Evolutionary conservation across 176 grass and related monocot genomes (phyloP), one percentile per base, ranked within the genome.

Genomic region (Phyllostachys edulis): DNA sequence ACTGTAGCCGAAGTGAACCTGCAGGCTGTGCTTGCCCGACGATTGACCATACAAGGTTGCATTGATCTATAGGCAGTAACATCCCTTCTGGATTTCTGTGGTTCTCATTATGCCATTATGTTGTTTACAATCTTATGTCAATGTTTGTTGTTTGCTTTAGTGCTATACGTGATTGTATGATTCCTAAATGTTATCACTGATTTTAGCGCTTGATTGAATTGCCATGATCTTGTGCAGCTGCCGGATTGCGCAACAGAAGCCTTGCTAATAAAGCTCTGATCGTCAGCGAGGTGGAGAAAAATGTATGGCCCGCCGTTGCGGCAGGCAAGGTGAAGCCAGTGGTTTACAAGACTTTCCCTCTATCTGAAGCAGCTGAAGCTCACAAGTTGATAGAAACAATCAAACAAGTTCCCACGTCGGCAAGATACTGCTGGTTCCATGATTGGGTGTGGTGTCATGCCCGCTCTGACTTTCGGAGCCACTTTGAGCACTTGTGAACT

Each of bases 401-500:
- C n/a, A n/a, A n/a, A n/a, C 55, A 52, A 94, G 95, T 75, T 42
- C 82, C 57, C 95, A 98, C 69, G 77, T 93, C 10, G 95, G 95
- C 52, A 98, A 98, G 68, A 98, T 98, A 93, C 75, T 94, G 27
- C 70, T 98, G 75, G 69, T 94, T 79, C 95, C 90, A 57, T 95
- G 85, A 94, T 0, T 51, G 44, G 32, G 11, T n/a, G 44, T 21
- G 7, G 0, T 21, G 7, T 52, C 4, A 0, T 23, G n/a, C 34
- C 26, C 21, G 38, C 24, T 14, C 7, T 52, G 20, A 3, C 44
- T 66, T 71, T 7, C 11, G 6, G 38, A n/a, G 13, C 27, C 8
- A 11, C 4, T 64, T 72, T 47, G 37, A 69, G 54, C 41, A 24
- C 29, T 42, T 72, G 8, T 45, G 39, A 60, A 9, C 56, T 55